phyloP scores from a whole-genome alignment of 306 rosid genomes.

The Aeschynomene evenia region DNA sequence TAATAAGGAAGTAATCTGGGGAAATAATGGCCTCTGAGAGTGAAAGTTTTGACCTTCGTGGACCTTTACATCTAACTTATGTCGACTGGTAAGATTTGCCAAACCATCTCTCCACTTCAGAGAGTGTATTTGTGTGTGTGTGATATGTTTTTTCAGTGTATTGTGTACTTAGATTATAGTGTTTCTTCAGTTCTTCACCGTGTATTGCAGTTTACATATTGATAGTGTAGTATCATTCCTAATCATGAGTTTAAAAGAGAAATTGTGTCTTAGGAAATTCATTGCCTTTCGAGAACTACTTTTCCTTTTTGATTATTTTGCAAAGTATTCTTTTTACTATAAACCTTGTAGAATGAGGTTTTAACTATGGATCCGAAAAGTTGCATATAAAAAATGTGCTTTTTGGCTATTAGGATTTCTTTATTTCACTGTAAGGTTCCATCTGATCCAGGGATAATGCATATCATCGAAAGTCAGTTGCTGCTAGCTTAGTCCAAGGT shows the following conservation, averaged over 20 bases:
- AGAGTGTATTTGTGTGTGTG: not conserved
- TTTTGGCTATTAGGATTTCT: conserved; percentile 16
- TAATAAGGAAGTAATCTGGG: conserved; percentile 21
- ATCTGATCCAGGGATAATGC: conserved; percentile 57
- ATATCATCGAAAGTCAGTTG: conserved; percentile 70
- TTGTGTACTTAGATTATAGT: not conserved
- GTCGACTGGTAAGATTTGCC: conserved; percentile 65
- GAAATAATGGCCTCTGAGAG: conserved; percentile 67
- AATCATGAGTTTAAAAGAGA: not conserved
- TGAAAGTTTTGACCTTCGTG: conserved; percentile 67
- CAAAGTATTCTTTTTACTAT: not conserved
- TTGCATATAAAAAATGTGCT: not conserved
- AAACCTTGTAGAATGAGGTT: not conserved
- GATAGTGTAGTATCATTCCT: not conserved
- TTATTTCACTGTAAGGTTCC: too few species aligned
- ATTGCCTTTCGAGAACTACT: not conserved
- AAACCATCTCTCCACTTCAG: not conserved
- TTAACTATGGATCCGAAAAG: not conserved
- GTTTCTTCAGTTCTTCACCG: too few species aligned
- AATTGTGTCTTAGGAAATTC: too few species aligned
- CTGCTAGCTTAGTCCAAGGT: conserved; percentile 91
- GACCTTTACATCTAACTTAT: conserved; percentile 72
- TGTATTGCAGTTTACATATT: too few species aligned
- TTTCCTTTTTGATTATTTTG: not conserved
- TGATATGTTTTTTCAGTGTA: conserved; percentile 7